A percentile compares a stretch with the other conserved stretches of the same genome.
Evolutionary conservation across 1,139 yeast genomes (phyloP).

Genomic region (Entelexis sorbosivorans): DNA sequence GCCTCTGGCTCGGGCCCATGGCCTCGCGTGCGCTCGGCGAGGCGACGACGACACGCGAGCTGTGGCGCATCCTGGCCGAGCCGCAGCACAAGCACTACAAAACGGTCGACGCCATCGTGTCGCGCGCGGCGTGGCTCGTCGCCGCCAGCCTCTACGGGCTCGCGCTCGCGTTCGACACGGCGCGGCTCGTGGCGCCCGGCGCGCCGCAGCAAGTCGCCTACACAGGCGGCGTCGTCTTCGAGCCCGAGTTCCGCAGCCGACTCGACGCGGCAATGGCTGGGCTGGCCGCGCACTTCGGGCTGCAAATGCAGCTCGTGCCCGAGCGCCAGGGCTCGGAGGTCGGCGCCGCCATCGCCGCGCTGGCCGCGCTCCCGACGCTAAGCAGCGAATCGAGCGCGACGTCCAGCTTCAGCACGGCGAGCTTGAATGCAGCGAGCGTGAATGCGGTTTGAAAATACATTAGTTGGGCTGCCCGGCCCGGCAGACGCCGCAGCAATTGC

Average conservation of each 20-base stretch:
- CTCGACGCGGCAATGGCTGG: constrained; percentile 4
- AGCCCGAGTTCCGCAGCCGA: constrained; percentile 14
- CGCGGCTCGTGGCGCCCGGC: not conserved
- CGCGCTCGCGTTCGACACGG: not conserved
- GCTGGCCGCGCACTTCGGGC: constrained; percentile 4
- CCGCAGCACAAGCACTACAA: not conserved
- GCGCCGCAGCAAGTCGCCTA: constrained; percentile 14
- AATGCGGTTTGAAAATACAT: too few species aligned
- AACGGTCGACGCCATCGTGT: constrained; percentile 9
- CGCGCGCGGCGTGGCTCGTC: constrained; percentile 17
- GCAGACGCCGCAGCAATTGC: too few species aligned
- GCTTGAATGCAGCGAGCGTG: too few species aligned
- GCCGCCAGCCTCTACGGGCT: constrained; percentile 16
- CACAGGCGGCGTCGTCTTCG: constrained; percentile 21
- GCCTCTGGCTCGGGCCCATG: constrained; percentile 17
- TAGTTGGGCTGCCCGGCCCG: too few species aligned
- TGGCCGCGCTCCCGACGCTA: not conserved
- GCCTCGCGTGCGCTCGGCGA: constrained; percentile 3
- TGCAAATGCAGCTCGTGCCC: constrained; percentile 12
- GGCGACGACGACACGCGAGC: constrained; percentile 4
- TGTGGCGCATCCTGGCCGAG: constrained; percentile 13
- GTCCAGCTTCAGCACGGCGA: too few species aligned
- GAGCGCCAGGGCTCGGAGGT: constrained; percentile 19
- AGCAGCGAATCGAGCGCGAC: too few species aligned
- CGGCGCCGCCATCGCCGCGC: constrained; percentile 20